Evolutionary conservation across 345 rosid species (phyloP).

Genomic region (Salix purpurea): DNA sequence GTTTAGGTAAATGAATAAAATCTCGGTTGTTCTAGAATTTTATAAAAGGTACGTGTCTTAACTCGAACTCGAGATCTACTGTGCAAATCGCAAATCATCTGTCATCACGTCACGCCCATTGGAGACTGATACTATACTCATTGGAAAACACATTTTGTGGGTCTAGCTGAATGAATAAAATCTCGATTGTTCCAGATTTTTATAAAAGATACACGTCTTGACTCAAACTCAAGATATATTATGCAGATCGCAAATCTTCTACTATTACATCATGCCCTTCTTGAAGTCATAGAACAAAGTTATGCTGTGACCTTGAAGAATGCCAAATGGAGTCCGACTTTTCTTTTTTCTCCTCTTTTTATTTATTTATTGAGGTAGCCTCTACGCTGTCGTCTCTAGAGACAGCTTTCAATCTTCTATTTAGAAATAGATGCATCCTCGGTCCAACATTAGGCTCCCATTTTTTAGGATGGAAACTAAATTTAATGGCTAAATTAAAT

Average conservation of each 20-base stretch:
- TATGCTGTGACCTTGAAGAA: neutral
- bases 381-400: neutral
- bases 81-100: too few relatives aligned
- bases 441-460: neutral
- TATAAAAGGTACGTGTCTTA: accelerated
- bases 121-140: too few relatives aligned
- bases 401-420: neutral
- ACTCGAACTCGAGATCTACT: too few relatives aligned
- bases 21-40: too few relatives aligned
- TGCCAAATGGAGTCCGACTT: neutral
- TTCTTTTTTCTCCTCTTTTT: too few relatives aligned
- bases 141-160: too few relatives aligned
- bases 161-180: too few relatives aligned
- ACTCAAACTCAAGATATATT: too few relatives aligned
- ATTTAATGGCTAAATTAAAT: too few relatives aligned
- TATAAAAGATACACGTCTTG: accelerated
- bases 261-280: neutral
- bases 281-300: neutral
- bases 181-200: accelerated
- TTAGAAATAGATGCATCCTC: neutral
- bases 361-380: neutral
- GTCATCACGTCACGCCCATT: accelerated
- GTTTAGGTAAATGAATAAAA: too few relatives aligned
- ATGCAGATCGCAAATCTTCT: too few relatives aligned
- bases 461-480: neutral